Evolutionary conservation across 2,329 filamentous ascomycete genomes (phyloP).

Genomic region (Cercospora sojina): DNA sequence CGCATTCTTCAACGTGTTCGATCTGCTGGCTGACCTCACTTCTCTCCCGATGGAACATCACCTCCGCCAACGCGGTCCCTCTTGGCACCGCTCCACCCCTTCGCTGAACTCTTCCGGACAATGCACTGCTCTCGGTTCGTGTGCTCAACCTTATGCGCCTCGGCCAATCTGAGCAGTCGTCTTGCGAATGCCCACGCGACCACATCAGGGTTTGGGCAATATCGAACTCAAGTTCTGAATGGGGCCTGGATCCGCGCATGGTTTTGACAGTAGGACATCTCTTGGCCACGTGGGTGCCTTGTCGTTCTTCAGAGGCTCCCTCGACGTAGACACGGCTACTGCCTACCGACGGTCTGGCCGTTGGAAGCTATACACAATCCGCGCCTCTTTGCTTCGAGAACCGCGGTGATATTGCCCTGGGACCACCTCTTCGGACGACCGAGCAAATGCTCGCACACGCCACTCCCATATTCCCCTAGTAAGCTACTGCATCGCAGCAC

Average conservation of each 20-base stretch:
- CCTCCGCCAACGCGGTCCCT: neutral
- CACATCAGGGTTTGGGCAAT: constrained; percentile 4
- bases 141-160: constrained; percentile 8
- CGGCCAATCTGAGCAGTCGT: constrained; percentile 10
- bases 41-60: neutral
- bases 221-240: neutral
- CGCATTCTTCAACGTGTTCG: neutral
- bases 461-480: neutral
- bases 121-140: constrained; percentile 6
- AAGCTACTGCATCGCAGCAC: neutral
- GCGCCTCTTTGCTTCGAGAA: neutral
- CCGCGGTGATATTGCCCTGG: neutral
- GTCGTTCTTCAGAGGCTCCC: neutral
- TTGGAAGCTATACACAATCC: neutral
- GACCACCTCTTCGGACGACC: neutral
- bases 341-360: neutral
- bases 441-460: neutral
- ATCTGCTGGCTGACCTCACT: constrained; percentile 6
- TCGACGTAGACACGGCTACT: neutral
- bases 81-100: constrained; percentile 6
- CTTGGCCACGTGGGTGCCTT: constrained; percentile 11
- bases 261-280: neutral
- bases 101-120: constrained; percentile 1
- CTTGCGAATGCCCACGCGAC: neutral
- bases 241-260: neutral